Percentiles rank a stretch among this genome's conserved stretches.
Evolutionary conservation across 2,329 filamentous ascomycete species (phyloP).

Genomic region (Calonectria fujianensis): DNA sequence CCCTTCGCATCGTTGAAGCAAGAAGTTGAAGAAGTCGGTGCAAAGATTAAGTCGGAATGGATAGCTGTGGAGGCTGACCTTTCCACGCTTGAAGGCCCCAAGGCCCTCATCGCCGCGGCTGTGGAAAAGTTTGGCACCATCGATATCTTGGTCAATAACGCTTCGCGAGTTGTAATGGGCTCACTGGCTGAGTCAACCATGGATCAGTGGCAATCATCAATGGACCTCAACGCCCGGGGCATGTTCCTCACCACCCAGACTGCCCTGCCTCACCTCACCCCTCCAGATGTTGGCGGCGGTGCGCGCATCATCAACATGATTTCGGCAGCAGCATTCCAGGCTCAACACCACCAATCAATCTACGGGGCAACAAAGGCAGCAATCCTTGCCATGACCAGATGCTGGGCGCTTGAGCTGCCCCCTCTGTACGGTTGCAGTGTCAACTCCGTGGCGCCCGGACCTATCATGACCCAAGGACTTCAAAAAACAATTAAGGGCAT

Average conservation of each 20-base stretch:
- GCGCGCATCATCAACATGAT: conserved; percentile 22
- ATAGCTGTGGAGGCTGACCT: conserved; percentile 9
- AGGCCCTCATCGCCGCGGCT: not conserved
- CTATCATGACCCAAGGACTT: not conserved
- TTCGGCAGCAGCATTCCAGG: conserved; percentile 1
- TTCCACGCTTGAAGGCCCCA: not conserved
- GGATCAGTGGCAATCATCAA: not conserved
- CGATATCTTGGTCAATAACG: conserved; percentile 11
- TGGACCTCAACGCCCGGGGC: conserved; percentile 7
- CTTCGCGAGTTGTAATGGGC: not conserved
- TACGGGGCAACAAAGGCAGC: conserved; percentile 6
- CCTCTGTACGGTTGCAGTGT: not conserved
- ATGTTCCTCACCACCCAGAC: conserved; percentile 10
- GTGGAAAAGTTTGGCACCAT: conserved; percentile 18
- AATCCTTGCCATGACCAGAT: conserved; percentile 2
- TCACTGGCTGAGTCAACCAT: not conserved
- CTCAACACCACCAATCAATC: not conserved
- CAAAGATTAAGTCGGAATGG: conserved; percentile 5
- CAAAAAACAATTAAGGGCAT: not conserved
- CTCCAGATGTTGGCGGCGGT: not conserved
- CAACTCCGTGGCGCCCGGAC: not conserved
- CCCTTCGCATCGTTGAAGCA: not conserved
- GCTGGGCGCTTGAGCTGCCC: conserved; percentile 68
- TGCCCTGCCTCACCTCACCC: not conserved
- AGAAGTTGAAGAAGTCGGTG: not conserved